Evolutionary conservation across 768 basidiomycete species (phyloP).

Genomic region (Trametes villosa): DNA sequence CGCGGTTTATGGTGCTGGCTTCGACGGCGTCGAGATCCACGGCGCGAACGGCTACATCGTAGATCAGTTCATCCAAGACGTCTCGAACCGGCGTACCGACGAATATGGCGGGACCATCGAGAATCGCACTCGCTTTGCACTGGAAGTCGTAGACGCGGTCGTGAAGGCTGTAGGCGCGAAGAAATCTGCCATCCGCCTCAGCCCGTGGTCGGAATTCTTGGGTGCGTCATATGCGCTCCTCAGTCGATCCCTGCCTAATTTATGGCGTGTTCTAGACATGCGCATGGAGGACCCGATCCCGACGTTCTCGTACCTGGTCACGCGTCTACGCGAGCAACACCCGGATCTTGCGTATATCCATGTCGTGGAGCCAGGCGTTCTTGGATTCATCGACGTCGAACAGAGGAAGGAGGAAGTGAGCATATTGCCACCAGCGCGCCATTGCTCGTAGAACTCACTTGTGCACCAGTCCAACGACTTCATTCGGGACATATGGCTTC

Average conservation of each 20-base stretch:
- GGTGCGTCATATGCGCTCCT: slow-evolving; percentile 20
- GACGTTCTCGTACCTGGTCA: slow-evolving; percentile 47
- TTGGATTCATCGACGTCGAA: background rate
- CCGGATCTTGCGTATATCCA: slow-evolving; percentile 33
- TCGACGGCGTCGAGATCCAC: slow-evolving; percentile 31
- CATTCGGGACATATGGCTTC: slow-evolving; percentile 30
- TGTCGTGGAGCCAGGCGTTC: slow-evolving; percentile 32
- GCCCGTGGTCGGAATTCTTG: slow-evolving; percentile 38
- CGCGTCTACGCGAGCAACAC: slow-evolving; percentile 1
- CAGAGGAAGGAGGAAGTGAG: slow-evolving; percentile 1
- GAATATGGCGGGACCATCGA: slow-evolving; percentile 52
- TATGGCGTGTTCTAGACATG: slow-evolving; percentile 41
- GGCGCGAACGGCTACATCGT: slow-evolving; percentile 34
- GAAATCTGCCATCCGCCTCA: slow-evolving; percentile 43
- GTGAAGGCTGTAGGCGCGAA: slow-evolving; percentile 44
- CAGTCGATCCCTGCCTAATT: background rate
- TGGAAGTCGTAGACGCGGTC: slow-evolving; percentile 46
- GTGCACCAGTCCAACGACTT: slow-evolving; percentile 26
- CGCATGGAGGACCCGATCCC: slow-evolving; percentile 56
- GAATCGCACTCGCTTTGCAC: slow-evolving; percentile 47
- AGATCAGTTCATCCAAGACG: slow-evolving; percentile 45
- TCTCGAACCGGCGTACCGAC: slow-evolving; percentile 47
- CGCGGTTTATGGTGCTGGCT: slow-evolving; percentile 35
- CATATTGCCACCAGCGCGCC: too few species aligned
- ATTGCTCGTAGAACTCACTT: background rate